Base-by-base conservation (phyloP, 1,284 basidiomycete species). In the Inonotus obliquus region DNA sequence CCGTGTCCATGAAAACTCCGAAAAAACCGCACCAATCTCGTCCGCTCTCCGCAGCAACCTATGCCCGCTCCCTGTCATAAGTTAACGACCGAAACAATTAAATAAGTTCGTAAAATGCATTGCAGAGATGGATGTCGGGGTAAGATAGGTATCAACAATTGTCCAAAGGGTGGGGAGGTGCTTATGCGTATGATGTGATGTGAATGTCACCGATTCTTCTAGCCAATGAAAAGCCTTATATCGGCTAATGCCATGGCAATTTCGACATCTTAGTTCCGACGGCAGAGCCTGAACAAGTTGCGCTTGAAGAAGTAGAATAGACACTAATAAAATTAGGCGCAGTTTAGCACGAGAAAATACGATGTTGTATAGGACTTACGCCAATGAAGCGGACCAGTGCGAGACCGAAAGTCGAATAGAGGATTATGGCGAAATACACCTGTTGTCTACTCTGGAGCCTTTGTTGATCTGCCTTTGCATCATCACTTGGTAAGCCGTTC, bases 391-490 rank as follows among this genome's bases (percentile, higher is more conserved):
- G 84, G 67, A 98, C 84, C 47, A 84, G 75, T 4, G 92, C 82
- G 23, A 98, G 80, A 5, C 74, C 86, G 72, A 97, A 96, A 0
- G 94, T 98, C 32, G 92, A 89, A 79, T 92, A 98, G 39, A 98
- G 80, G 65, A 98, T 91, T 64, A 93, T 76, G 27, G 82, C 79
- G 75, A 96, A 95, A 74, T 95, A 95, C 29, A 77, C 76, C 70
- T 89, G 89, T 72, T 93, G 91, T 71, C 84, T 87, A 59, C 73
- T 62, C 60, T 75, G 76, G 66, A 92, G 73, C 0, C 74, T 70
- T 23, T 70, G 67, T 66, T 85, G 74, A 60, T 86, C 82, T 44
- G 71, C 64, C 3, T 64, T 65, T 48, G 80, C 67, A 65, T 73
- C 69, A n/a, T 75, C 74, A 60, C 74, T 82, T 3, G 79, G 76